phyloP scores from a whole-genome alignment of 306 rosid genomes.

The Cicer judaicum region DNA sequence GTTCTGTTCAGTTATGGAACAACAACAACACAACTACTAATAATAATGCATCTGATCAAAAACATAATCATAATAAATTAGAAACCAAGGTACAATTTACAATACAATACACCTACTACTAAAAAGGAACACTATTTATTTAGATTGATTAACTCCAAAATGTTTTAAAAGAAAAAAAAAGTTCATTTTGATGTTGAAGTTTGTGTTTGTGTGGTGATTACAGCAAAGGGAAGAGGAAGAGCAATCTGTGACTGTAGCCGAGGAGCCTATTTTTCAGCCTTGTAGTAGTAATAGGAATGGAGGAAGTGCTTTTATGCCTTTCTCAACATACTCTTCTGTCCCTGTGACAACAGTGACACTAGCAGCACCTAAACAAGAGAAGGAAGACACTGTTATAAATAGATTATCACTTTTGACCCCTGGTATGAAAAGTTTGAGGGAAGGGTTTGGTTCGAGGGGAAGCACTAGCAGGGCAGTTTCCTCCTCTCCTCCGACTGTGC shows the following conservation, averaged over 20 bases:
- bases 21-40: conserved; percentile 35
- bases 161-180: not conserved
- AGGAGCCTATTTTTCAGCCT: conserved; percentile 55
- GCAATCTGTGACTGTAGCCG: conserved; percentile 47
- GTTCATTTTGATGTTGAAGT: not conserved
- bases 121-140: not conserved
- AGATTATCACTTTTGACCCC: conserved; percentile 76
- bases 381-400: conserved; percentile 60
- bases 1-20: conserved; percentile 96
- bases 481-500: conserved; percentile 55
- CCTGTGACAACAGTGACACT: conserved; percentile 45
- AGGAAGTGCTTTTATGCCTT: conserved; percentile 62
- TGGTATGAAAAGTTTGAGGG: conserved; percentile 59
- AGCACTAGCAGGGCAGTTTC: conserved; percentile 59
- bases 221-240: conserved; percentile 65
- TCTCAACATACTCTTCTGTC: conserved; percentile 59
- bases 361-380: conserved; percentile 61
- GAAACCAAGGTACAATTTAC: conserved; percentile 62
- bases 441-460: conserved; percentile 63
- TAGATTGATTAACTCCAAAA: not conserved
- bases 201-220: conserved; percentile 19
- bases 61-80: conserved; percentile 45
- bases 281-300: conserved; percentile 58
- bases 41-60: conserved; percentile 46
- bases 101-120: not conserved